Conservation (phyloP, 164 flowering plant species). For the Pachysandra terminalis region DNA sequence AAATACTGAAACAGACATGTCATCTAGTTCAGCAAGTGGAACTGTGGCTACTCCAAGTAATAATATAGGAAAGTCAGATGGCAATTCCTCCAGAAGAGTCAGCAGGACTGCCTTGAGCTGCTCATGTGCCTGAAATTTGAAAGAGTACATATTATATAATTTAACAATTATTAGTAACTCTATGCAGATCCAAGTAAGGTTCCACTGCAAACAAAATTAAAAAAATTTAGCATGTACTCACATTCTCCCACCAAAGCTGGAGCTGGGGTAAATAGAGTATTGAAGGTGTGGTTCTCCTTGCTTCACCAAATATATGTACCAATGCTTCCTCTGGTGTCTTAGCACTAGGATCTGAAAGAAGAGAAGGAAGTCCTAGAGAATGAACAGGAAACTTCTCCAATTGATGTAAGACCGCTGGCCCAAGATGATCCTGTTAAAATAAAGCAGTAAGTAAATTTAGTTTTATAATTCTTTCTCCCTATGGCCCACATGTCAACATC, state of each 20-base stretch:
- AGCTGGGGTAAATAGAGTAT: constrained; percentile 89
- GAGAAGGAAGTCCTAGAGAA: constrained; percentile 92
- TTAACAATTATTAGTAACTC: too few species aligned
- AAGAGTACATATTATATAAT: too few species aligned
- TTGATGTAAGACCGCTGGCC: constrained; percentile 97
- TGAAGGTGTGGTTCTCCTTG: constrained; percentile 94
- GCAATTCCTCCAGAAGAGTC: constrained; percentile 85
- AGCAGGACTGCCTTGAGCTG: constrained; percentile 88
- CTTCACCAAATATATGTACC: constrained; percentile 97
- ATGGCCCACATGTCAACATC: constrained; percentile 1
- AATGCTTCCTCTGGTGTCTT: constrained; percentile 97
- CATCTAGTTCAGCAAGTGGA: constrained; percentile 41
- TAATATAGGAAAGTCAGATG: constrained; percentile 82
- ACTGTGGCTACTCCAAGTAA: constrained; percentile 70
- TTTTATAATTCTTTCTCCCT: constrained; percentile 11
- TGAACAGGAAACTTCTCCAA: constrained; percentile 99
- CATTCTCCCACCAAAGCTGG: constrained; percentile 98
- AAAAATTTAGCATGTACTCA: constrained; percentile 37
- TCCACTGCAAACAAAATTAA: not conserved
- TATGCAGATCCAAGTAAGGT: too few species aligned
- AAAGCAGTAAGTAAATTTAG: constrained; percentile 60
- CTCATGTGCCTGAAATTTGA: constrained; percentile 78
- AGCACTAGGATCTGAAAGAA: constrained; percentile 99
- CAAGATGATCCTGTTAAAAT: constrained; percentile 93
- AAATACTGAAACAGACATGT: constrained; percentile 46